Conservation (phyloP, 2,329 filamentous ascomycete genomes). For the Aspergillus sp. region DNA sequence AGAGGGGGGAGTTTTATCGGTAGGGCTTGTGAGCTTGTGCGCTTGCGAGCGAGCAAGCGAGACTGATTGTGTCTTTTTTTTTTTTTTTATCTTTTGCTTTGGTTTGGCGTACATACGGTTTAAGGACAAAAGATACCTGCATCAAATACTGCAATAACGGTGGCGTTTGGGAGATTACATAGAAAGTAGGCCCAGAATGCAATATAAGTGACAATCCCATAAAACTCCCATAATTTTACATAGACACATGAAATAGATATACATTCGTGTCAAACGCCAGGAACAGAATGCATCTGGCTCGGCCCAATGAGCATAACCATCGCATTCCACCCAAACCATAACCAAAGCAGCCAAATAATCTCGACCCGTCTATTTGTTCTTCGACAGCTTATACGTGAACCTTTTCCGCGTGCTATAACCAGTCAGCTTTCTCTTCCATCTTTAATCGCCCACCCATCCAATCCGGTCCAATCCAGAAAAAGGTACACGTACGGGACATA, state of each 20-base stretch:
- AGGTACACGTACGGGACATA: constrained; percentile 67
- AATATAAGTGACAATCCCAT: too few relatives aligned
- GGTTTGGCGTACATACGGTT: constrained; percentile 9
- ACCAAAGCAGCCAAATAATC: neutral
- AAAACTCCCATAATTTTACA: constrained; percentile 2
- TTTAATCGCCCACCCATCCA: neutral
- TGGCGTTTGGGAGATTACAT: constrained; percentile 6
- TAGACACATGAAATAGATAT: neutral
- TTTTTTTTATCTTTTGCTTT: neutral
- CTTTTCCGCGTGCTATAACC: constrained; percentile 56
- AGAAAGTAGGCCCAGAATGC: neutral
- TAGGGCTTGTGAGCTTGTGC: neutral
- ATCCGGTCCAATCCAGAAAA: neutral
- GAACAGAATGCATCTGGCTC: neutral
- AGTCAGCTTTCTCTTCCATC: neutral
- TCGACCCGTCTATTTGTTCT: constrained; percentile 53
- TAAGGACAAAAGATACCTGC: constrained; percentile 10
- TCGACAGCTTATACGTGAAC: constrained; percentile 63
- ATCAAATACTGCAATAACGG: constrained; percentile 8
- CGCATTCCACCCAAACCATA: neutral
- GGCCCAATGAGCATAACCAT: neutral
- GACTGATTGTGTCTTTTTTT: neutral
- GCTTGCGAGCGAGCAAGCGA: neutral
- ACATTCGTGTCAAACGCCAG: too few relatives aligned
- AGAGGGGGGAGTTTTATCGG: constrained; percentile 93